These are phyloP conservation scores for Leccinum griseonigrum DNA, from an alignment of 1,284 basidiomycete genomes.

Conservation along the genomic window DNA sequence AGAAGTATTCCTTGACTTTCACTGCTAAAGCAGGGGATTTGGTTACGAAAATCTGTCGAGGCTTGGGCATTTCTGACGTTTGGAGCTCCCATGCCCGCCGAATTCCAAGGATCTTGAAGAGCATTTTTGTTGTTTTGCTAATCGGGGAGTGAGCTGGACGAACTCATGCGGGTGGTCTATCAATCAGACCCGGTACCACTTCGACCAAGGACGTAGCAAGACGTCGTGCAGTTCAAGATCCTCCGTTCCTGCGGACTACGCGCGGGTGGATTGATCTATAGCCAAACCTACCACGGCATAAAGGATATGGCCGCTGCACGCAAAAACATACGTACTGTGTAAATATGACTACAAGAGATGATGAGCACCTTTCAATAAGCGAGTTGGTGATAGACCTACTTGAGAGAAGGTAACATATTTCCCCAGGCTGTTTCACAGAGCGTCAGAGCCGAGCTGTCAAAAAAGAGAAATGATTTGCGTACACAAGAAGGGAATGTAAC, in stretches of 20 bases:
- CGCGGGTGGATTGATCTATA: constrained; percentile 25
- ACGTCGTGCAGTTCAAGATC: constrained; percentile 58
- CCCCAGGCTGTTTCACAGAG: constrained; percentile 44
- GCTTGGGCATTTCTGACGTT: constrained; percentile 33
- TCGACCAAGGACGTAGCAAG: constrained; percentile 67
- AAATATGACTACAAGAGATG: constrained; percentile 43
- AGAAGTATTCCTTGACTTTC: constrained; percentile 68
- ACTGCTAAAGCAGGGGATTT: constrained; percentile 62
- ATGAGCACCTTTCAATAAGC: neutral
- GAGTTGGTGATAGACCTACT: constrained; percentile 19
- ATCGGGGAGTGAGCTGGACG: neutral
- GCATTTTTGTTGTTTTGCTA: constrained; percentile 74
- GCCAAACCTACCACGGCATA: constrained; percentile 40
- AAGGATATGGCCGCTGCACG: constrained; percentile 4
- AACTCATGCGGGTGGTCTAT: neutral
- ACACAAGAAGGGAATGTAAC: constrained; percentile 59
- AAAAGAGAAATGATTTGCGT: constrained; percentile 21
- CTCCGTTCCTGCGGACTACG: constrained; percentile 53
- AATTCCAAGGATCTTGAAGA: constrained; percentile 70
- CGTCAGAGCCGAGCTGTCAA: neutral
- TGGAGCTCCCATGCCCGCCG: constrained; percentile 46
- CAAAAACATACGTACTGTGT: constrained; percentile 39
- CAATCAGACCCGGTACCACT: constrained; percentile 64
- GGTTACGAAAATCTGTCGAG: constrained; percentile 73
- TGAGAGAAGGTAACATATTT: constrained; percentile 67